These are phyloP conservation scores for Debaryomycetaceae sp. DNA, from an alignment of 1,139 yeast species.

Conservation along the genomic window DNA sequence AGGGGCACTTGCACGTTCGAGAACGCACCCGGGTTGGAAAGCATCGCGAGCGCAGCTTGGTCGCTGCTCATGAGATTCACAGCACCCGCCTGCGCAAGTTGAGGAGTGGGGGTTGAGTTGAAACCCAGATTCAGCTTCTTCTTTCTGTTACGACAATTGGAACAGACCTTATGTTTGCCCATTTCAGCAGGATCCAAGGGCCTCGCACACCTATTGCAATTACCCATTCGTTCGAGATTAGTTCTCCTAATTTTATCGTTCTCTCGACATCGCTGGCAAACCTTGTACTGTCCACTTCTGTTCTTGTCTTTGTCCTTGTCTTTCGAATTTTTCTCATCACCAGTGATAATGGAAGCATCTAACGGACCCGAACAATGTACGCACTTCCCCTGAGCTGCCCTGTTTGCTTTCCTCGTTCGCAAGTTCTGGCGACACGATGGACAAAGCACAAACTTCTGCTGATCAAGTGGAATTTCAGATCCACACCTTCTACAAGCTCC, in stretches of 20 bases:
- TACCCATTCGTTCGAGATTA: conserved; percentile 53
- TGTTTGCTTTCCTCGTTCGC: conserved; percentile 51
- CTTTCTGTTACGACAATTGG: conserved; percentile 50
- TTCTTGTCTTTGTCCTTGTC: conserved; percentile 10
- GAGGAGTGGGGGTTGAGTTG: conserved; percentile 7
- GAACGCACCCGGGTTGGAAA: conserved; percentile 5
- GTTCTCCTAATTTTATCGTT: conserved; percentile 58
- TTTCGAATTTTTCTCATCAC: conserved; percentile 16
- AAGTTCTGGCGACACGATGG: conserved; percentile 55
- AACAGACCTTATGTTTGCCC: conserved; percentile 55
- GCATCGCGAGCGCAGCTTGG: conserved; percentile 8
- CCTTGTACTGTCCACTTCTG: conserved; percentile 44
- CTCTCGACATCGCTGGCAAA: conserved; percentile 59
- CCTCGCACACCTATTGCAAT: conserved; percentile 60
- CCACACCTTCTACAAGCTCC: conserved; percentile 71
- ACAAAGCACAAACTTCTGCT: conserved; percentile 54
- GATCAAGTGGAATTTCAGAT: conserved; percentile 45
- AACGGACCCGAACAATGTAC: conserved; percentile 66
- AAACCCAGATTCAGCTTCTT: conserved; percentile 24
- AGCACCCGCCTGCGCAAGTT: conserved; percentile 2
- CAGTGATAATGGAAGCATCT: conserved; percentile 38
- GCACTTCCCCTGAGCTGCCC: conserved; percentile 63
- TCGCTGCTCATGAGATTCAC: conserved; percentile 8
- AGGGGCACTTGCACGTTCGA: conserved; percentile 3
- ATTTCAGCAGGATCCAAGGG: conserved; percentile 41